phyloP scores from a whole-genome alignment of 2,329 filamentous ascomycete genomes.

The Bisporella sp. region DNA sequence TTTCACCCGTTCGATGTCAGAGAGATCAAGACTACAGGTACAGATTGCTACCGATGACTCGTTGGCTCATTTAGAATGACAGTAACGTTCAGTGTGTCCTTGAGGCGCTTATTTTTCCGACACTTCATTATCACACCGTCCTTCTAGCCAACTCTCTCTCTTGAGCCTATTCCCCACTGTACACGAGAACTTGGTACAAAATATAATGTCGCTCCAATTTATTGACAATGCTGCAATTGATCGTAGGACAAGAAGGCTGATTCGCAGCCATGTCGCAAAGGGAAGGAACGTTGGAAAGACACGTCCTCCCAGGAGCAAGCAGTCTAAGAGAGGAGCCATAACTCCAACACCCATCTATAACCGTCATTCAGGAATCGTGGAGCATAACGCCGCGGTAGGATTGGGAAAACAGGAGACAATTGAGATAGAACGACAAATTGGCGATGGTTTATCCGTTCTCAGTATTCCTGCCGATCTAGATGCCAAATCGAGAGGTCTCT shows the following conservation, averaged over 20 bases:
- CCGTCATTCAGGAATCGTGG: not conserved
- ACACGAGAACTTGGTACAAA: no score
- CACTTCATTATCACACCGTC: no score
- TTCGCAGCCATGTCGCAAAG: conserved; percentile 13
- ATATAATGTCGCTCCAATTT: conserved; percentile 10
- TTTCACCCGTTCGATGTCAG: no score
- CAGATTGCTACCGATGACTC: no score
- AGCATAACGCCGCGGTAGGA: not conserved
- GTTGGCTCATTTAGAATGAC: no score
- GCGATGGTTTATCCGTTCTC: conserved; percentile 10
- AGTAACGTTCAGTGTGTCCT: no score
- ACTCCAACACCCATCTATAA: not conserved
- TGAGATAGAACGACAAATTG: conserved; percentile 8
- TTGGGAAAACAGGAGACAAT: not conserved
- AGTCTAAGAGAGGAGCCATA: conserved; percentile 1
- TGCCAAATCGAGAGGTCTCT: conserved; percentile 4
- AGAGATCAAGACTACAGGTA: no score
- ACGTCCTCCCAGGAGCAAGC: not conserved
- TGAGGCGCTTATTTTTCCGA: no score
- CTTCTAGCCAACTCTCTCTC: no score
- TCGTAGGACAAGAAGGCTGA: conserved; percentile 5
- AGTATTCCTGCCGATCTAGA: conserved; percentile 6
- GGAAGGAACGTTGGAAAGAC: conserved; percentile 11
- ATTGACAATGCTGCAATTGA: conserved; percentile 11
- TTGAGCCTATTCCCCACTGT: no score